A percentile compares a stretch with the other conserved stretches of the same genome.
Evolutionary conservation across 75 land plant species (phyloP).

Genomic region (Pinus albicaulis): DNA sequence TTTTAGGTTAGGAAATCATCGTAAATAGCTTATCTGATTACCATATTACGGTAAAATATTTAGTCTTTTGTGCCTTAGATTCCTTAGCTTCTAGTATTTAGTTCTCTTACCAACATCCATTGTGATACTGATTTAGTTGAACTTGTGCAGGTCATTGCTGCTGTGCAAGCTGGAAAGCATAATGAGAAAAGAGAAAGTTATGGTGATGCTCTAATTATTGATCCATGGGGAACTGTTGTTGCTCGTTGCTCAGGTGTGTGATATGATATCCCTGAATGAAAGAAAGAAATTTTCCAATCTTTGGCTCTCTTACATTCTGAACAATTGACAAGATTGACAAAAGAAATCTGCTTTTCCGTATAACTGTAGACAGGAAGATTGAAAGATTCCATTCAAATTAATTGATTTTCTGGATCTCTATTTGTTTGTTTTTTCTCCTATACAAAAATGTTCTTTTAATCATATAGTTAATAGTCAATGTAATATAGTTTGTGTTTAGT

Average conservation of each 20-base stretch:
- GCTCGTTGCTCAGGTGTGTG: slow-evolving; percentile 76
- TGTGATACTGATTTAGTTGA: background rate
- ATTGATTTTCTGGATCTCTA: background rate
- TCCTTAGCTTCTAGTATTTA: background rate
- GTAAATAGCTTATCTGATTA: background rate
- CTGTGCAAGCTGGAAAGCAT: slow-evolving; percentile 95
- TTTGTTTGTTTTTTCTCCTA: background rate
- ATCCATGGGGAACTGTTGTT: slow-evolving; percentile 93
- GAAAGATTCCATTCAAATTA: background rate
- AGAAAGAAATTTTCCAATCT: background rate
- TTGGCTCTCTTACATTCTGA: background rate
- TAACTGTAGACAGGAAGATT: background rate
- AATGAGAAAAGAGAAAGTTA: slow-evolving; percentile 94
- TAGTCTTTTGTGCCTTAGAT: background rate
- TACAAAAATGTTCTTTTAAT: background rate
- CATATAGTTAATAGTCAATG: no score
- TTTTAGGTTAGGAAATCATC: background rate
- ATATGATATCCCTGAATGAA: background rate
- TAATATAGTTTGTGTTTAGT: background rate
- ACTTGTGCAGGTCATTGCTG: slow-evolving; percentile 78
- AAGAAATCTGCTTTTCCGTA: background rate
- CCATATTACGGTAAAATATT: background rate
- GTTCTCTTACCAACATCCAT: background rate
- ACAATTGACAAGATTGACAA: background rate
- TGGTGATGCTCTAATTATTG: slow-evolving; percentile 92